phyloP scores from a whole-genome alignment of 176 grass and related monocot genomes.

The Ananas comosus region DNA sequence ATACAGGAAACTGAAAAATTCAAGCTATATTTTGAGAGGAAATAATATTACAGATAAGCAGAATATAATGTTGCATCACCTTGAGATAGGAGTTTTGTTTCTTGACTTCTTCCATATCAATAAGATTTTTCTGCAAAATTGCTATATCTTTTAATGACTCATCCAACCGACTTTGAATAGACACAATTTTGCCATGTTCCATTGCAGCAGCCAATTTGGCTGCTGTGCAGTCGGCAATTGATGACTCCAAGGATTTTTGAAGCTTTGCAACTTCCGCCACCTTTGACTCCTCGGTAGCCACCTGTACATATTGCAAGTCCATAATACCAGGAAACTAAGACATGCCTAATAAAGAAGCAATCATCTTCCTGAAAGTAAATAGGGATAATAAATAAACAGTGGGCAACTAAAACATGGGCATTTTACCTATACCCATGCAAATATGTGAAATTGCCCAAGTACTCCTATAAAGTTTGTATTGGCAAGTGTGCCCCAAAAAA shows the following conservation, averaged over 20 bases:
- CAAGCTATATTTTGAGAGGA: neutral
- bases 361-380: neutral
- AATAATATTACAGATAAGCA: conserved; percentile 2
- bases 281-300: conserved; percentile 70
- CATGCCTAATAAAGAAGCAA: neutral
- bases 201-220: conserved; percentile 45
- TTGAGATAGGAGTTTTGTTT: conserved; percentile 67
- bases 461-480: no score
- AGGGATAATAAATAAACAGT: neutral
- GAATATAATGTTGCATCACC: conserved; percentile 31
- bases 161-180: conserved; percentile 53
- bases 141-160: conserved; percentile 46
- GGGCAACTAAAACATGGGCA: neutral
- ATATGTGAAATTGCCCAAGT: no score
- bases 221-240: conserved; percentile 36
- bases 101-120: conserved; percentile 48
- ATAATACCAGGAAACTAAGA: conserved; percentile 2
- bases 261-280: conserved; percentile 61
- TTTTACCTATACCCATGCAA: no score
- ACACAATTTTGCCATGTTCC: conserved; percentile 53
- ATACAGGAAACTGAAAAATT: no score
- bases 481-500: no score
- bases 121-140: conserved; percentile 39
- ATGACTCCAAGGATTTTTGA: conserved; percentile 57
- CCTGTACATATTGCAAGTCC: conserved; percentile 25